Evolutionary conservation across 176 grass and related monocot species (phyloP), one percentile per base, ranked within the genome.

Genomic region (Aegilops umbellulata): DNA sequence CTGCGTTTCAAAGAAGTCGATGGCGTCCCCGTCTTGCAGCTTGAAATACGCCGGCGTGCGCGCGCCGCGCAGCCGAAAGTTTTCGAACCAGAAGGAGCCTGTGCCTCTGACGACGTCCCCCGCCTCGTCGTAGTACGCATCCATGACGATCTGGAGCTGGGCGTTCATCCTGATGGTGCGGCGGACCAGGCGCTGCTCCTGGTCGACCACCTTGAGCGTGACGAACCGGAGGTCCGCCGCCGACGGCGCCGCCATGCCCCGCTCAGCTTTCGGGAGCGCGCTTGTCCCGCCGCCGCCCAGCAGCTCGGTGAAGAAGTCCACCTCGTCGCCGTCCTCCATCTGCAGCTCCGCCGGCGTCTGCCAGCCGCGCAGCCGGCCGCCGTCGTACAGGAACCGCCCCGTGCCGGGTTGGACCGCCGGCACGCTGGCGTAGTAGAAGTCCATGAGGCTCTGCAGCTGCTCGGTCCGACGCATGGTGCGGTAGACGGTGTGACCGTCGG

Each of bases 251-350:
- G 51, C 17, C 51, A 57, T 57, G 51, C 6, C 2, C 16, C 17
- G 19, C 16, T 57, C 19, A 22, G 51, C 51, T 57, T 57, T 57
- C 51, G 51, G 51, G 17, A 57, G 51, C 51, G 51, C 51, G 51
- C 51, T 57, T 57, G 51, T 57, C 51, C 61, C 55, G 14, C 66
- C 85, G 35, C 65, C 57, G 10, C 76, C 80, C 72, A 83, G 4
- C 25, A 88, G 32, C 47, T 83, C 72, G 34, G 72, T 77, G 80
- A 77, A 83, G 80, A 88, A 77, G 25, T 88, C 86, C 46, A 88
- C 75, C 74, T 72, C 74, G 38, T 83, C 65, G 9, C 8, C 80
- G 55, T 84, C 81, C 16, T n/a, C 39, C 81, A 88, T 79, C 16
- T 30, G 17, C 10, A 88, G 74, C 39, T 84, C 63, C 0, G 27